A percentile compares a stretch with the other conserved stretches of the same genome.
phyloP scores from a whole-genome alignment of 1,139 yeast species.

The Geotrichum bryndzae region DNA sequence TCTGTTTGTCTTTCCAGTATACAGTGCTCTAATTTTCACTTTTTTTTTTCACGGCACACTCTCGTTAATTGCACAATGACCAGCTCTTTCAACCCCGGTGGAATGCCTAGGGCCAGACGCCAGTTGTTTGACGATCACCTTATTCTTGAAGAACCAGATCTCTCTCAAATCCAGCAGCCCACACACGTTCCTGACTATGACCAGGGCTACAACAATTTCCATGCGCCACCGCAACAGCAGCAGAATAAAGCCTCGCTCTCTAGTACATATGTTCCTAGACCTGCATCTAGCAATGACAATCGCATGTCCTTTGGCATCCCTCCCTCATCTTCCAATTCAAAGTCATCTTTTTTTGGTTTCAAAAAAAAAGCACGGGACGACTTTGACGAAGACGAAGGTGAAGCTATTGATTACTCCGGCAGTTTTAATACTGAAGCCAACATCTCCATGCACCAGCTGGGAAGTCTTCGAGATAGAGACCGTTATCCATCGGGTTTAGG shows the following conservation, averaged over 20 bases:
- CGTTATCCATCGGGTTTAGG: constrained; percentile 33
- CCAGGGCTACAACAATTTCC: constrained; percentile 17
- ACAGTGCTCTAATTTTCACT: neutral
- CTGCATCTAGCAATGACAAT: neutral
- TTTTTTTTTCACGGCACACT: neutral
- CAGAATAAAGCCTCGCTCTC: neutral
- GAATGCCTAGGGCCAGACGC: constrained; percentile 30
- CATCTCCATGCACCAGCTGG: constrained; percentile 25
- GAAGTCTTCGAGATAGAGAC: constrained; percentile 32
- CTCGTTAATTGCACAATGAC: neutral
- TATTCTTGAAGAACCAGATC: constrained; percentile 16
- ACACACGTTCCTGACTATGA: neutral
- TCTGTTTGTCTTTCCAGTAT: neutral
- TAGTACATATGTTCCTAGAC: neutral
- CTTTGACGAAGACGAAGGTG: constrained; percentile 12
- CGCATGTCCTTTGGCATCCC: neutral
- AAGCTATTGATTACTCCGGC: constrained; percentile 1
- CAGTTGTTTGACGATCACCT: constrained; percentile 28
- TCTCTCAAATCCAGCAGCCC: constrained; percentile 2
- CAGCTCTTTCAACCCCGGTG: constrained; percentile 22
- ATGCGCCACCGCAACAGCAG: constrained; percentile 16
- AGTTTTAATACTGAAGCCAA: constrained; percentile 18
- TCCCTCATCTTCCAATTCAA: neutral
- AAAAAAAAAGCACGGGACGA: constrained; percentile 14
- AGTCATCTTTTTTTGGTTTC: constrained; percentile 13